Base-by-base conservation (phyloP, 192 early-diverging fungal genomes). In the Entomortierella chlamydospora region DNA sequence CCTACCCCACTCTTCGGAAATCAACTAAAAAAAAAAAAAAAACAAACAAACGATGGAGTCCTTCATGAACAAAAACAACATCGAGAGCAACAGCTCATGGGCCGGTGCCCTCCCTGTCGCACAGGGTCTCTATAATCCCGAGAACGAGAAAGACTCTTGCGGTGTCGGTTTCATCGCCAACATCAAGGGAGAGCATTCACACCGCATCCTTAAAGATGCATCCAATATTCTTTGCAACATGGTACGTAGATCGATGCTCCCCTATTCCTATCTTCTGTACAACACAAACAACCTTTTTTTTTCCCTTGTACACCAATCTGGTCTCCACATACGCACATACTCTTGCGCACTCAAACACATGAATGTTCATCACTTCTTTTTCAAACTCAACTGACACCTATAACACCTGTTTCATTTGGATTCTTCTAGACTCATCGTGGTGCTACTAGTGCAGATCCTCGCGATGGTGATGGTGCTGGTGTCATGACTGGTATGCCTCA, bases 401-500 rank as follows among this genome's bases (percentile, higher is more conserved):
- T 25, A 22, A 39, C 30, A 45, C 61, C 12, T 58, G 34, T 42
- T 57, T 29, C 39, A 45, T 51, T 57, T 51, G 18, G n/a, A 29
- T 54, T 33, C 29, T 55, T 45, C 26, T 70, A 79, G 76, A 97
- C 95, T 61, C 98, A 99, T 85, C 91, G 98, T 68, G 98, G 98
- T 72, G 98, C 96, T 17, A 90, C 91, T 8, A 95, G 95, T 60
- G 95, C 96, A 45, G 96, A 98, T 78, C 89, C 91, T 56, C 91
- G 97, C 30, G 98, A 99, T 76, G 98, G 98, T 67, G 98, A 99
- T 84, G 98, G 96, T 70, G 97, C 97, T n/a, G 98, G 98, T 61
- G 92, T 98, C 52, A 99, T 99, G 98, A 86, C 92, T 7, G 89
- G 91, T 23, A 97, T 99, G 80, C 98, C 98, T 28, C 95, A 99